Base-by-base conservation (phyloP, 257 asterid species). In the Przewalskia tangutica region DNA sequence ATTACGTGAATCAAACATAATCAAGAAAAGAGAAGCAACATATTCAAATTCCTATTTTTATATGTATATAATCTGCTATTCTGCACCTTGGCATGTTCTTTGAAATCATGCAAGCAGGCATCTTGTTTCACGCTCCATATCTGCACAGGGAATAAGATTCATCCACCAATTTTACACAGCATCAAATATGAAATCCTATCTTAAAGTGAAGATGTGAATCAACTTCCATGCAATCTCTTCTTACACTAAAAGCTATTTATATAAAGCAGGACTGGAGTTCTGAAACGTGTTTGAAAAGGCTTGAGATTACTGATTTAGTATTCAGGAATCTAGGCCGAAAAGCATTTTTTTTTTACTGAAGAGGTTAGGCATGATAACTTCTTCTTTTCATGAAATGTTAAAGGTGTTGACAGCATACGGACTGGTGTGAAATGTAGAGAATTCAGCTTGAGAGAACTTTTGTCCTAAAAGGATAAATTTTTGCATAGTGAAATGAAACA, bases 101-200 rank as follows among this genome's bases (percentile, higher is more conserved):
- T 91, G 73, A 95, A 86, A 88, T 95, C 97, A 83, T 92, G 92
- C 90, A 92, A 55, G 84, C 89, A 95, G 79, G 93, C 81, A 75
- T 95, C 99, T 86, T 92, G 97, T 84, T 89, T 94, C 88, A 87
- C 79, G 87, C 87, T 92, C 99, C 99, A 95, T 88, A 95, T 92
- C 98, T 95, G 96, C 98, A 90, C 58, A 65, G 64, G 77, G 85
- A 82, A 82, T 13, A 64, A 58, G 34, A 78, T 44, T 77, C 40
- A 63, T 68, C 80, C 70, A 80, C 77, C 79, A 77, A 82, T 87
- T 63, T 64, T 63, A 75, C 40, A 67, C 44, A 66, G 58, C 65
- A 77, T 32, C 20, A 50, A 48, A 23, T 27, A 23, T 50, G 80
- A 48, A 73, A 48, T 50, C 59, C 12, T 50, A 50, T 75, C 80